A percentile compares a stretch with the other conserved stretches of the same genome.
Conservation (phyloP, 2,329 filamentous ascomycete genomes). For the Trichoderma hamatum region DNA sequence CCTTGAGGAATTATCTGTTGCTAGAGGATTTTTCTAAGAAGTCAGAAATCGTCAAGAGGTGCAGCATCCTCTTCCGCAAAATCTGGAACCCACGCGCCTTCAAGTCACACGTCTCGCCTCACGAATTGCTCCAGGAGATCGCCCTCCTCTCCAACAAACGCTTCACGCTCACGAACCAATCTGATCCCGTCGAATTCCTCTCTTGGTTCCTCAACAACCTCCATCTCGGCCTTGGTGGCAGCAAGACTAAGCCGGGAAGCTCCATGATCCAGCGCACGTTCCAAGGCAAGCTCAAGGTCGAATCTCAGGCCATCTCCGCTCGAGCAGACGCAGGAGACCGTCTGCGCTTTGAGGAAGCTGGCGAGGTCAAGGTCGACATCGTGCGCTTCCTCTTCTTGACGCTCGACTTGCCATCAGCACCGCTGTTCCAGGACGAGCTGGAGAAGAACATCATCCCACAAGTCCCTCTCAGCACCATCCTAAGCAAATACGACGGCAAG, state of each 20-base stretch:
- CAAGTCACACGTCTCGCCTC: constrained; percentile 93
- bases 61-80: constrained; percentile 89
- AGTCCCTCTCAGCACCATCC: constrained; percentile 77
- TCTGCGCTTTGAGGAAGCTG: constrained; percentile 89
- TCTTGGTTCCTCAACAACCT: constrained; percentile 98
- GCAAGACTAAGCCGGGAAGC: constrained; percentile 79
- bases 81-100: constrained; percentile 98
- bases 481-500: constrained; percentile 91
- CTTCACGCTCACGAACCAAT: constrained; percentile 87
- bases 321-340: constrained; percentile 86
- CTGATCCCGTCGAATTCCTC: constrained; percentile 93
- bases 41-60: constrained; percentile 81
- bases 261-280: constrained; percentile 92
- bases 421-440: constrained; percentile 92
- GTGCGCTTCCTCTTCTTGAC: constrained; percentile 89
- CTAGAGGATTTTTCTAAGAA: constrained; percentile 76
- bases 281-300: constrained; percentile 88
- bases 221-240: constrained; percentile 87
- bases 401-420: constrained; percentile 86
- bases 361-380: constrained; percentile 73
- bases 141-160: constrained; percentile 87
- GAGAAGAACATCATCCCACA: constrained; percentile 97
- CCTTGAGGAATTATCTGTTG: constrained; percentile 88
- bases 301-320: constrained; percentile 91
- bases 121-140: constrained; percentile 95